Percentiles rank a stretch among this genome's conserved stretches.
Evolutionary conservation across 257 asterid genomes (phyloP).

Genomic region (Solanum bulbocastanum): DNA sequence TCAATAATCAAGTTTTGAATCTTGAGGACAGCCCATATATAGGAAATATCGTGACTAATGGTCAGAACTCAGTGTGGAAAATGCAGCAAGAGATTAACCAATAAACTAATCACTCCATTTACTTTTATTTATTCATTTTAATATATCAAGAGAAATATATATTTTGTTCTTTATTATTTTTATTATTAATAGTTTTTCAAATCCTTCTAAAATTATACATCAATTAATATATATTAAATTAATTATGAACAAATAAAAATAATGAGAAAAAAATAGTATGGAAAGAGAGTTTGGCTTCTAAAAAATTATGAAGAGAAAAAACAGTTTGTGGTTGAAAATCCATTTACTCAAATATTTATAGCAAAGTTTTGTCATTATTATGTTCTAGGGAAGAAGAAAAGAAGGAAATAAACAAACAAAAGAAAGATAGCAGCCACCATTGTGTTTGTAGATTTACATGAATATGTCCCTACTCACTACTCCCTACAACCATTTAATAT

Average conservation of each 20-base stretch:
- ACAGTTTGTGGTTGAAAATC: not conserved
- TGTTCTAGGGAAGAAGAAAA: slow-evolving; percentile 3
- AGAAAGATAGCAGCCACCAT: not conserved
- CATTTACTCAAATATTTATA: not conserved
- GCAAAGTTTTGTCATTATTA: not conserved
- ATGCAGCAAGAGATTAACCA: not conserved
- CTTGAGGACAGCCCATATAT: not conserved
- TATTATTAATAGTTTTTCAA: too few species aligned
- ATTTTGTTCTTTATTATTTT: too few species aligned
- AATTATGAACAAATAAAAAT: too few species aligned
- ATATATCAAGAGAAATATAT: too few species aligned
- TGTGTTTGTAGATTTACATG: not conserved
- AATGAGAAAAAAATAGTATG: not conserved
- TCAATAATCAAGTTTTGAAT: too few species aligned
- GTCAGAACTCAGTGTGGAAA: not conserved
- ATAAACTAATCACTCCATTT: not conserved
- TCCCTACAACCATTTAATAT: not conserved
- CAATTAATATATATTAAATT: too few species aligned
- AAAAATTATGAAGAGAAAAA: not conserved
- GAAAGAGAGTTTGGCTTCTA: not conserved
- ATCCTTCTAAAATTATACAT: too few species aligned
- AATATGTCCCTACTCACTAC: not conserved
- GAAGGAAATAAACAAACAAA: not conserved
- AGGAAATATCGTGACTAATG: not conserved
- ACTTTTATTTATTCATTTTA: not conserved